Conservation (phyloP, 306 rosid genomes). For the Inga oerstediana region DNA sequence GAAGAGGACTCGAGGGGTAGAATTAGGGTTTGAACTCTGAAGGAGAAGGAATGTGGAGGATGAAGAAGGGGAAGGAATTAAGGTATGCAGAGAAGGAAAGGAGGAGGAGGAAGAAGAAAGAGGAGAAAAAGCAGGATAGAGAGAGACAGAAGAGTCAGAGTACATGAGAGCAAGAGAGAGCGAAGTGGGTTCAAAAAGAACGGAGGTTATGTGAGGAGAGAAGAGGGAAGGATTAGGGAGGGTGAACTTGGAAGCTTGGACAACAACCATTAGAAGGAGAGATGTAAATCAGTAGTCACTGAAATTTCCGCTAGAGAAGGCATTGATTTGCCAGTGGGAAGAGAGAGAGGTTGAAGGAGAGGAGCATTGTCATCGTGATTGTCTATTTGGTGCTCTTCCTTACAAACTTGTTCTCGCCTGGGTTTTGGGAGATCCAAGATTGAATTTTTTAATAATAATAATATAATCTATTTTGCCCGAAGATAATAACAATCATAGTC, state of each 20-base stretch:
- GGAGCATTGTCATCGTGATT: background rate
- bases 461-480: too few relatives aligned
- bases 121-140: constrained; percentile 67
- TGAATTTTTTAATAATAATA: background rate
- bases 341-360: background rate
- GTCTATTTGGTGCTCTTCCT: background rate
- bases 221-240: constrained; percentile 55
- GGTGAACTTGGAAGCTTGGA: constrained; percentile 44
- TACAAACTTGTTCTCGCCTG: background rate
- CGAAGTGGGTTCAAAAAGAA: constrained; percentile 78
- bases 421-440: constrained; percentile 3
- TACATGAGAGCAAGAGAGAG: constrained; percentile 82
- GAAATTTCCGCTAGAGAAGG: background rate
- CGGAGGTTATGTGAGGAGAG: constrained; percentile 53
- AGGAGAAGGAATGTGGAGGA: constrained; percentile 79
- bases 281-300: background rate
- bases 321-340: background rate
- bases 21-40: constrained; percentile 46
- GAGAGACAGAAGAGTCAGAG: constrained; percentile 84
- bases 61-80: constrained; percentile 69
- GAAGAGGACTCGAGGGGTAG: constrained; percentile 54
- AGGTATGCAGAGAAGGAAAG: constrained; percentile 60
- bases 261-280: constrained; percentile 40
- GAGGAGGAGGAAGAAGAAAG: constrained; percentile 24
- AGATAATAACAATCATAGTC: too few relatives aligned